Conservation (phyloP, 2,329 filamentous ascomycete genomes). For the Lasiodiplodia hormozganensis region DNA sequence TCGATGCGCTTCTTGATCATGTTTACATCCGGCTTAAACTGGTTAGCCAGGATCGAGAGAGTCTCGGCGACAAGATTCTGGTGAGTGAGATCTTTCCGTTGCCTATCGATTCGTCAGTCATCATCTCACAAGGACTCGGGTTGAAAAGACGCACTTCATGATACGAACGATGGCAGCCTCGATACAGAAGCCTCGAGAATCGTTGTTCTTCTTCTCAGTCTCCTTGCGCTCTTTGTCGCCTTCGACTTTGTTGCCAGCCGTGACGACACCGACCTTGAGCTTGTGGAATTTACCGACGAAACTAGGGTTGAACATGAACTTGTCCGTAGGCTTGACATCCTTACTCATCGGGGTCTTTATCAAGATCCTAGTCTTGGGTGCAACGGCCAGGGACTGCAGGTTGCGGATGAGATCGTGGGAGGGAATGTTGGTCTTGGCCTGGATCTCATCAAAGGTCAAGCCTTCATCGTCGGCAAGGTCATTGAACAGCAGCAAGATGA, state of each 20-base stretch:
- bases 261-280: conserved; percentile 88
- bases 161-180: conserved; percentile 81
- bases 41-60: conserved; percentile 69
- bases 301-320: conserved; percentile 80
- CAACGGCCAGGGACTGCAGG: conserved; percentile 80
- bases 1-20: conserved; percentile 86
- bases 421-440: conserved; percentile 81
- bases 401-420: conserved; percentile 75
- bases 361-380: conserved; percentile 82
- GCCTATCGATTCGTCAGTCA: conserved; percentile 54
- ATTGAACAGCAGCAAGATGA: conserved; percentile 90
- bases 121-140: background rate
- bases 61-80: conserved; percentile 75
- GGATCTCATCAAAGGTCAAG: conserved; percentile 77
- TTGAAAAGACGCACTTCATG: conserved; percentile 75
- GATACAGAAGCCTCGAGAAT: conserved; percentile 72
- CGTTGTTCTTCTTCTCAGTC: conserved; percentile 78
- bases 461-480: conserved; percentile 63
- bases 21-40: conserved; percentile 77
- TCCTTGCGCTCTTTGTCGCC: conserved; percentile 69
- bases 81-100: conserved; percentile 75
- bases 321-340: conserved; percentile 76
- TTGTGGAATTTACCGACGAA: conserved; percentile 85
- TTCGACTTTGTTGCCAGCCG: conserved; percentile 82
- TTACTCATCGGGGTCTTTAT: conserved; percentile 82